Evolutionary conservation across 192 early-diverging fungal species (phyloP), one percentile per base, ranked within the genome.

Genomic region (Kickxella alabastrina): DNA sequence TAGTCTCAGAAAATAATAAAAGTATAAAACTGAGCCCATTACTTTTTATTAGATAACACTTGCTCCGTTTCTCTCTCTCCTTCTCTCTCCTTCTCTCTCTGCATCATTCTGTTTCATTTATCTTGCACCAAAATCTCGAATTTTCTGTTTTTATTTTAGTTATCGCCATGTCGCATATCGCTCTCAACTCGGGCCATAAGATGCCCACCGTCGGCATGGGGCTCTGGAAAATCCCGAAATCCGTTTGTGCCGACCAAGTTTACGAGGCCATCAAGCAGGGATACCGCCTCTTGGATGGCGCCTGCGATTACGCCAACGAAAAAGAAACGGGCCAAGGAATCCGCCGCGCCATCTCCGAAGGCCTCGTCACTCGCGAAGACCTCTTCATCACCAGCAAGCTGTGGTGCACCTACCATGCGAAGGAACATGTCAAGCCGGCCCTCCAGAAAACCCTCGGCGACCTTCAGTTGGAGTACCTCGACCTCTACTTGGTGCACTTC

Each of bases 351-450:
- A 62, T 69, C 13, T 27, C 36, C 34, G 66, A 48, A 59, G 84
- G 36, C 57, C 71, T 55, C 68, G 91, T 49, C 57, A 80, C 44
- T 54, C 68, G 68, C 53, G 18, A 34, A 2, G 68, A 90, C 15
- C 53, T 92, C 35, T 94, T 91, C 58, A 63, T 89, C 39, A 92
- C 88, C 9, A 84, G 83, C 68, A 88, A 89, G 60, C 58, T 89
- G 19, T 88, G 81, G 83, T 82, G 83, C 67, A 82, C 65, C 43
- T 72, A 73, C 57, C 85, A 89, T 43, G 69, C 65, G 3, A 76
- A 78, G 32, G 68, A 86, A 25, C 63, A 84, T 44, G 84, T 91
- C n/a, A 48, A 57, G 35, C 65, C 69, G 22, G 85, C 82, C 1
- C 52, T 87, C 22, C 62, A 80, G 23, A 61, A 58, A 18, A 82